Evolutionary conservation across 1,284 basidiomycete species (phyloP).

Genomic region (Naganishia liquefaciens): DNA sequence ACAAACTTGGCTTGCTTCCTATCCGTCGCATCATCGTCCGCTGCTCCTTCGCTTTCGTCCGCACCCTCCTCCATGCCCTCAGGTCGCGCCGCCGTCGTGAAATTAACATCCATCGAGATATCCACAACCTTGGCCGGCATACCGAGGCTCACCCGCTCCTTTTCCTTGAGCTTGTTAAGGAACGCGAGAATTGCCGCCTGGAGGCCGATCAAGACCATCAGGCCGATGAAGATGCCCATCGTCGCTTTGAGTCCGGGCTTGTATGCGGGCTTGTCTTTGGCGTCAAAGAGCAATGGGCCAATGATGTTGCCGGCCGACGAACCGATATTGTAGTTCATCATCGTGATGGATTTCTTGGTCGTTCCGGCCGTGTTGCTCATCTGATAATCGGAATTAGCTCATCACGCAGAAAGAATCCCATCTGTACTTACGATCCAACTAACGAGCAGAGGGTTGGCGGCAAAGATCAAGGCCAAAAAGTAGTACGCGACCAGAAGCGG

Average conservation of each 20-base stretch:
- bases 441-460: slow-evolving; percentile 49
- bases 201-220: slow-evolving; percentile 30
- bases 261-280: slow-evolving; percentile 49
- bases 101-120: slow-evolving; percentile 46
- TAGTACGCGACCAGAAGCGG: slow-evolving; percentile 53
- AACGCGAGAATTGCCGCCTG: slow-evolving; percentile 42
- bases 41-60: slow-evolving; percentile 37
- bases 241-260: slow-evolving; percentile 47
- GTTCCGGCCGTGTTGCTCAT: slow-evolving; percentile 54
- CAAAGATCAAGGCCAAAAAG: slow-evolving; percentile 53
- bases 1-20: slow-evolving; percentile 44
- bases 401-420: slow-evolving; percentile 32
- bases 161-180: slow-evolving; percentile 48
- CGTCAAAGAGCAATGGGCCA: slow-evolving; percentile 48
- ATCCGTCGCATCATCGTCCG: slow-evolving; percentile 44
- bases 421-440: slow-evolving; percentile 37
- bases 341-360: slow-evolving; percentile 53
- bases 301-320: slow-evolving; percentile 43
- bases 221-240: slow-evolving; percentile 48
- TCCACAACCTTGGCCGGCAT: slow-evolving; percentile 49
- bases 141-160: slow-evolving; percentile 48
- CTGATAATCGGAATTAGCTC: slow-evolving; percentile 47
- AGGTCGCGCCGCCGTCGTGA: slow-evolving; percentile 27
- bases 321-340: slow-evolving; percentile 41
- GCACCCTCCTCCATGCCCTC: slow-evolving; percentile 34